Conservation (phyloP, 805 yeast species). For the Priceomyces castillae region DNA sequence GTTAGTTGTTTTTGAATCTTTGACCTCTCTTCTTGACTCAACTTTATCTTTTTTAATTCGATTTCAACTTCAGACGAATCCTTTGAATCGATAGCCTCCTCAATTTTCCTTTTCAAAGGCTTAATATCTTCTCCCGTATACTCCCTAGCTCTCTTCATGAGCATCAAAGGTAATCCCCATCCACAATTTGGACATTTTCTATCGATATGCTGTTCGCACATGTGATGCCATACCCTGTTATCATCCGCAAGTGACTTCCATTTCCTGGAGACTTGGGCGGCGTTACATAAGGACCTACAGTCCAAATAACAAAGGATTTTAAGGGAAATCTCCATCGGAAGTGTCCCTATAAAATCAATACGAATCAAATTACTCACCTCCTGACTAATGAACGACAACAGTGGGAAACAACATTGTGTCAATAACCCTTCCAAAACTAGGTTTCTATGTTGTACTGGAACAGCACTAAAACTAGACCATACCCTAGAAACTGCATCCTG, state of each 20-base stretch:
- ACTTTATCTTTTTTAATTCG: constrained; percentile 10
- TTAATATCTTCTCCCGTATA: constrained; percentile 18
- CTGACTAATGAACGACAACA: constrained; percentile 77
- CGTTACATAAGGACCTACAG: constrained; percentile 88
- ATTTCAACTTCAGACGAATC: constrained; percentile 8
- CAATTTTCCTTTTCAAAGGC: constrained; percentile 14
- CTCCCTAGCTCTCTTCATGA: constrained; percentile 72
- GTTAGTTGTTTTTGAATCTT: constrained; percentile 13
- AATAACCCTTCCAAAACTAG: constrained; percentile 80
- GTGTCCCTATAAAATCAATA: constrained; percentile 80
- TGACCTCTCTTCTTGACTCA: constrained; percentile 7
- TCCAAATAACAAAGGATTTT: constrained; percentile 87
- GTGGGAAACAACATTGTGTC: constrained; percentile 93
- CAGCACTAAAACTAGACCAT: constrained; percentile 80
- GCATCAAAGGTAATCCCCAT: constrained; percentile 96
- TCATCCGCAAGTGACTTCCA: constrained; percentile 94
- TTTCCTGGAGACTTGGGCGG: constrained; percentile 84
- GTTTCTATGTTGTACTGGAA: constrained; percentile 66
- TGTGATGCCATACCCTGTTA: constrained; percentile 95
- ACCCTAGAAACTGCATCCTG: constrained; percentile 76
- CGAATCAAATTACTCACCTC: constrained; percentile 77
- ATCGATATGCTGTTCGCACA: constrained; percentile 98
- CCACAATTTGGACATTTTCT: constrained; percentile 97
- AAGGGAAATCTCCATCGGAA: constrained; percentile 83
- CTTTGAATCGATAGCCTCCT: constrained; percentile 16